Evolutionary conservation across 2,329 filamentous ascomycete species (phyloP), one percentile per base, ranked within the genome.

Genomic region (Endothia cerciana): DNA sequence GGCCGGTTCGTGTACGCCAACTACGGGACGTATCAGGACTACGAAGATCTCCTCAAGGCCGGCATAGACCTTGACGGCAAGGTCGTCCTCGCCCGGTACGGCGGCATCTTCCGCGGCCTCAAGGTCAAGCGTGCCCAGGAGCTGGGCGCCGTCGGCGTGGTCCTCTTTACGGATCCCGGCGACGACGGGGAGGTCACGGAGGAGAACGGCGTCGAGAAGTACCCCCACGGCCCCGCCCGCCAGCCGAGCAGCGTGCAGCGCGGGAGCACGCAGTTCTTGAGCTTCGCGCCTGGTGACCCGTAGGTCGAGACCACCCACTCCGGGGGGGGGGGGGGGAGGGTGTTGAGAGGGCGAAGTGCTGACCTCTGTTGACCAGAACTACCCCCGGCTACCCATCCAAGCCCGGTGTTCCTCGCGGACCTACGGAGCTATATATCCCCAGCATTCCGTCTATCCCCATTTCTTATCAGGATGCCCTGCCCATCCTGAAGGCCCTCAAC

Each of bases 41-140:
- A 89, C 68, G 86, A 93, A 66, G 89, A 91, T 60, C 79, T 95
- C 11, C 76, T 87, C 17, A 83, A 87, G 53, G 86, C 90, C 0
- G 90, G 91, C 56, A 81, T 95, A 25, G 86, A 84, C 33, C 76
- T 95, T 11, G 77, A 89, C 70, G 92, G 92, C 53, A 94, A 94
- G 77, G 93, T 96, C 70, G 91, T 90, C 0, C 76, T 96, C 45
- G 86, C 85, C 19, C 91, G 91, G 72, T 96, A 96, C 73, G 92
- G 92, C 1, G 82, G 84, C 3, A 84, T 91, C 30, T 94, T 95
- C 79, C 85, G 93, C 47, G 93, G 92, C 0, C 79, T 96, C 56
- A 96, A 95, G 75, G 87, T 95, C 59, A 94, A 93, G 79, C 87
- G 92, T 64, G 92, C 93, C 0, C 89, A 94, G 73, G 91, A 92